These are phyloP conservation scores for Fusarium nygamai DNA, from an alignment of 2,329 filamentous ascomycete species.

Conservation along the genomic window DNA sequence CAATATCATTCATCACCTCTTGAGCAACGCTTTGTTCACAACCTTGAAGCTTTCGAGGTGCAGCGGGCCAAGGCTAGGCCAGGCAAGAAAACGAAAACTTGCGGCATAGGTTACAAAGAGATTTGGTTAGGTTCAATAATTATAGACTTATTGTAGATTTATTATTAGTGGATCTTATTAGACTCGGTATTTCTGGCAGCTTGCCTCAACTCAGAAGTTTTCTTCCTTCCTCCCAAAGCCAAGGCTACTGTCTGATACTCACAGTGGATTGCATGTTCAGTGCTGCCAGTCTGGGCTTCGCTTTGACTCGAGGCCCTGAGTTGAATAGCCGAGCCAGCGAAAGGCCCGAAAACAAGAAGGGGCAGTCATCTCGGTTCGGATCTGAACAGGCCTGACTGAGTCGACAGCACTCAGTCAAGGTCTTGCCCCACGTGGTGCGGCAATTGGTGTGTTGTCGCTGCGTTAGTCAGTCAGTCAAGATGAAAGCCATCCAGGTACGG, in stretches of 20 bases:
- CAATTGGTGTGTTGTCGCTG: slow-evolving; percentile 13
- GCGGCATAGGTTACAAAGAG: background rate
- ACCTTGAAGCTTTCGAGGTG: background rate
- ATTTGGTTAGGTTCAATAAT: background rate
- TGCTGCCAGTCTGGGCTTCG: slow-evolving; percentile 31
- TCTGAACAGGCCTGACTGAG: slow-evolving; percentile 7
- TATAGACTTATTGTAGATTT: background rate
- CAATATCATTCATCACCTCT: background rate
- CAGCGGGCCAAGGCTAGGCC: background rate
- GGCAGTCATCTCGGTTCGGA: slow-evolving; percentile 38
- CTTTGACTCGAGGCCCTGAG: slow-evolving; percentile 5
- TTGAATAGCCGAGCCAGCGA: slow-evolving; percentile 28
- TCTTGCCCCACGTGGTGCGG: slow-evolving; percentile 38
- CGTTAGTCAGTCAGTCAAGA: background rate
- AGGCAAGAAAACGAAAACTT: background rate
- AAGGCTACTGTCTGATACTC: slow-evolving; percentile 5
- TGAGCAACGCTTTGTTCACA: background rate
- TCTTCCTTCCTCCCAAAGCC: background rate
- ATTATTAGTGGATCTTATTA: background rate
- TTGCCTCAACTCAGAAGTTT: background rate
- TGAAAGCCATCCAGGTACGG: slow-evolving; percentile 30
- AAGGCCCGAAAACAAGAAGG: slow-evolving; percentile 33
- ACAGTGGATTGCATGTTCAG: slow-evolving; percentile 28
- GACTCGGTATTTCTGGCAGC: background rate
- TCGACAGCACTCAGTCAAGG: slow-evolving; percentile 8